Conservation (phyloP, 2,329 filamentous ascomycete species). For the Alternaria solani region DNA sequence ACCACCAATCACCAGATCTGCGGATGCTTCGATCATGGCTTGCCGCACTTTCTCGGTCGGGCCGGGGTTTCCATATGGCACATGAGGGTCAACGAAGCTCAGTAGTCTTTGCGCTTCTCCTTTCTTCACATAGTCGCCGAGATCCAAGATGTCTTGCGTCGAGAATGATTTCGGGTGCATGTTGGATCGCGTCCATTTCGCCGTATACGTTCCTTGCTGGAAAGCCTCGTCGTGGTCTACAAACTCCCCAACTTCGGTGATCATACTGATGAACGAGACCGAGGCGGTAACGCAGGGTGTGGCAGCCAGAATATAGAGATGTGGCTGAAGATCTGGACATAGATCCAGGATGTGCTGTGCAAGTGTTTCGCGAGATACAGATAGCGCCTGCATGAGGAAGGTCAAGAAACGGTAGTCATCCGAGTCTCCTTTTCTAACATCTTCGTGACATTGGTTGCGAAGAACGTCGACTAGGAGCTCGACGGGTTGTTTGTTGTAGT, state of each 20-base stretch:
- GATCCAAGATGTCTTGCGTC: constrained; percentile 13
- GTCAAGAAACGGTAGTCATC: constrained; percentile 19
- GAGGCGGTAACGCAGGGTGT: constrained; percentile 16
- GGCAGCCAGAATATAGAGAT: constrained; percentile 17
- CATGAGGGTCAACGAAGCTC: constrained; percentile 17
- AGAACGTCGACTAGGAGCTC: constrained; percentile 26
- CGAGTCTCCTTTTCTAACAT: constrained; percentile 1
- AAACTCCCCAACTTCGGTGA: constrained; percentile 14
- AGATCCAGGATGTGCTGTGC: constrained; percentile 15
- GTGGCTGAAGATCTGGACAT: constrained; percentile 5
- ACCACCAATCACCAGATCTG: constrained; percentile 11
- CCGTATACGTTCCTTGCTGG: constrained; percentile 8
- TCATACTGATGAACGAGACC: constrained; percentile 13
- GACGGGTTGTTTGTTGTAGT: constrained; percentile 18
- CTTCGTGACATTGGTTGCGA: constrained; percentile 17
- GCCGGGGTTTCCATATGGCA: constrained; percentile 10
- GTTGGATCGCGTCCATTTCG: constrained; percentile 12
- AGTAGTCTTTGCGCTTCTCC: neutral
- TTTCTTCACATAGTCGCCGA: neutral
- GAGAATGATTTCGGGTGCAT: constrained; percentile 19
- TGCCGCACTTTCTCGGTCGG: constrained; percentile 14
- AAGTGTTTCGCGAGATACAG: constrained; percentile 17
- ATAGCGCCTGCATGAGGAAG: constrained; percentile 18
- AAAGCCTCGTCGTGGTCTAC: constrained; percentile 19
- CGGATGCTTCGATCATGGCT: constrained; percentile 11